Evolutionary conservation across 805 yeast genomes (phyloP).

Genomic region (Candida manassasensis): DNA sequence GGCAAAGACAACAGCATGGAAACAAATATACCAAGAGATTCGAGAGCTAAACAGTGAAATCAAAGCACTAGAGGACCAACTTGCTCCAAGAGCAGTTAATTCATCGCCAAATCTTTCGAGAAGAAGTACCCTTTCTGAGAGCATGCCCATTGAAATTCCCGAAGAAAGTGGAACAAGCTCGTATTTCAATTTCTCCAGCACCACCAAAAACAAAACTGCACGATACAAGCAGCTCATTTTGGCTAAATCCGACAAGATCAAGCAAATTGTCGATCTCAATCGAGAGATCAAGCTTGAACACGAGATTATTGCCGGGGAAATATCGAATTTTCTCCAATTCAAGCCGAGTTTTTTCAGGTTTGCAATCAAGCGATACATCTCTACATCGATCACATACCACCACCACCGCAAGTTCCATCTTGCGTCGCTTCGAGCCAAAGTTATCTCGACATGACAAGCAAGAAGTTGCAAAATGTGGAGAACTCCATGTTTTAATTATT

Average conservation of each 20-base stretch:
- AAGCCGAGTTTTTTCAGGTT: constrained; percentile 38
- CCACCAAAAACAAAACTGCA: constrained; percentile 50
- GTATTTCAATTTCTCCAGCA: constrained; percentile 30
- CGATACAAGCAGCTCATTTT: constrained; percentile 42
- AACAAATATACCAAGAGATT: constrained; percentile 22
- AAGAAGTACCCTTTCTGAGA: constrained; percentile 14
- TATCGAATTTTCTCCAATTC: constrained; percentile 53
- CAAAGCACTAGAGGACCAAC: constrained; percentile 21
- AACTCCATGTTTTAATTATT: too few species aligned
- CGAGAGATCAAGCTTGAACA: constrained; percentile 48
- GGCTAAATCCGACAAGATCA: constrained; percentile 36
- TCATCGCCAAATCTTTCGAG: constrained; percentile 15
- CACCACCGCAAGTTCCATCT: neutral
- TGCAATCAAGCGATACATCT: constrained; percentile 23
- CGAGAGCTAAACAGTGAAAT: constrained; percentile 25
- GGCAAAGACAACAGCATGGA: constrained; percentile 28
- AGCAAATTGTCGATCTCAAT: constrained; percentile 40
- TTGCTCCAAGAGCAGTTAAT: neutral
- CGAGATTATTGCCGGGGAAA: constrained; percentile 59
- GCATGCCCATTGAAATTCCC: constrained; percentile 9
- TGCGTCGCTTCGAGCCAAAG: neutral
- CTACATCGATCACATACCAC: constrained; percentile 15
- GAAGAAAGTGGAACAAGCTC: constrained; percentile 15
- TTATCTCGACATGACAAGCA: neutral
- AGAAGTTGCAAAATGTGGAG: too few species aligned